These are phyloP conservation scores for Globisporangium heterothallicum DNA, from an alignment of 352 stramenopile species.

Conservation along the genomic window DNA sequence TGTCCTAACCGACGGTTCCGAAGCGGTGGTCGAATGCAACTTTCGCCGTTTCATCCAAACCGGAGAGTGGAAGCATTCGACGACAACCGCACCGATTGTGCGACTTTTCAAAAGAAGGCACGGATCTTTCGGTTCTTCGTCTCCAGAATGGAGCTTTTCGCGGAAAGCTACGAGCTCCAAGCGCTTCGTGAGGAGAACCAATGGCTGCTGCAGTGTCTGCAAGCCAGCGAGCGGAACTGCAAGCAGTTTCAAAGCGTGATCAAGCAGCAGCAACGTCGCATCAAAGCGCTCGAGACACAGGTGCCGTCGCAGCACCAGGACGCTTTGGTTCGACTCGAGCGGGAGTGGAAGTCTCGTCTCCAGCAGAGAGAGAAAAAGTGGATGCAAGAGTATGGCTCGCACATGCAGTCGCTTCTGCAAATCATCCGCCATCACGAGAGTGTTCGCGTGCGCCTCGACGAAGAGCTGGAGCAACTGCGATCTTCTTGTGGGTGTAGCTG, in stretches of 20 bases:
- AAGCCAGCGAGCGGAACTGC: slow-evolving; percentile 15
- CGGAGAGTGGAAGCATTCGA: too few species aligned
- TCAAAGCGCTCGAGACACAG: slow-evolving; percentile 19
- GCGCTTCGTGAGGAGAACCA: slow-evolving; percentile 32
- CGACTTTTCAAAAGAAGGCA: too few species aligned
- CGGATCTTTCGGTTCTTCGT: background rate
- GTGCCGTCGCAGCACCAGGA: too few species aligned
- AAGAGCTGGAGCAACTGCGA: slow-evolving; percentile 15
- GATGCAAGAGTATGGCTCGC: slow-evolving; percentile 37
- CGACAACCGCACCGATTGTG: too few species aligned
- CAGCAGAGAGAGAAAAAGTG: slow-evolving; percentile 25
- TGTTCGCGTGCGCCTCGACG: slow-evolving; percentile 10
- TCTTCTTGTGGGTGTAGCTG: too few species aligned
- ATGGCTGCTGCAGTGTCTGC: slow-evolving; percentile 29
- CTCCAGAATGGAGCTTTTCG: slow-evolving; percentile 9
- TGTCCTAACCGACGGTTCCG: too few species aligned
- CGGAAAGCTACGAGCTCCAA: slow-evolving; percentile 5
- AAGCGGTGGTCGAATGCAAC: too few species aligned
- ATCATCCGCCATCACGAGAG: slow-evolving; percentile 46
- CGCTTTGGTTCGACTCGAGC: slow-evolving; percentile 2
- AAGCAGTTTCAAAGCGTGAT: slow-evolving; percentile 12
- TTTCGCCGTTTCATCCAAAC: too few species aligned
- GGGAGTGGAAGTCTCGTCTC: background rate
- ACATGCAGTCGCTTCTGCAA: slow-evolving; percentile 37
- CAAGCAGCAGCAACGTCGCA: slow-evolving; percentile 11